Percentiles rank a stretch among this genome's conserved stretches.
These are phyloP conservation scores for Hibiscus tridactylites DNA, from an alignment of 345 rosid genomes.

Conservation along the genomic window DNA sequence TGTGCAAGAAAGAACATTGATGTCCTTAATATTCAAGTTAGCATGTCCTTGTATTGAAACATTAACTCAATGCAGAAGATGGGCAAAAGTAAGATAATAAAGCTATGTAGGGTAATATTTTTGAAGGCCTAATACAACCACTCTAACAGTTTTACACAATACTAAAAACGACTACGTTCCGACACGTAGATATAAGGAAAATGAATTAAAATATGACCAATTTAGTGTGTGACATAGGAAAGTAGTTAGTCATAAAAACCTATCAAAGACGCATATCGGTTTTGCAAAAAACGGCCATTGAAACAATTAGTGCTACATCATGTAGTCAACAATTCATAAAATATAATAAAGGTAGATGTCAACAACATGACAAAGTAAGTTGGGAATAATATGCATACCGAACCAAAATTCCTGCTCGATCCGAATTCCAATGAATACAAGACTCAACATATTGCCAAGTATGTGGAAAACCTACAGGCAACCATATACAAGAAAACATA, in stretches of 20 bases:
- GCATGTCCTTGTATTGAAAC: not conserved
- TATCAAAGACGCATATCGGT: not conserved
- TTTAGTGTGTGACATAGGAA: not conserved
- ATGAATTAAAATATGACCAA: not conserved
- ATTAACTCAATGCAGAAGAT: not conserved
- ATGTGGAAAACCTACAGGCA: too few species aligned
- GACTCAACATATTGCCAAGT: too few species aligned
- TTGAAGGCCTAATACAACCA: not conserved
- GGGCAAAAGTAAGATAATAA: not conserved
- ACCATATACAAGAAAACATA: constrained; percentile 30
- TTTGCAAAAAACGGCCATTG: not conserved
- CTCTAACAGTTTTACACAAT: not conserved
- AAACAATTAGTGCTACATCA: not conserved
- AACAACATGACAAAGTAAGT: not conserved
- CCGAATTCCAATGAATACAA: constrained; percentile 72
- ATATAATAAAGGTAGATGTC: too few species aligned
- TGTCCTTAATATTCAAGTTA: not conserved
- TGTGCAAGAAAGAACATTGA: not conserved
- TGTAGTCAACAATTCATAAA: not conserved
- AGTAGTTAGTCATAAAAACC: not conserved
- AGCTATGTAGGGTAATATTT: constrained; percentile 7
- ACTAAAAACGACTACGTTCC: not conserved
- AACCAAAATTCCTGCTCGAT: constrained; percentile 97
- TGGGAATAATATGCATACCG: constrained; percentile 32
- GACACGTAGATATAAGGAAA: not conserved